A percentile compares a stretch with the other conserved stretches of the same genome.
Conservation (phyloP, 306 rosid genomes). For the Dalbergia oliveri region DNA sequence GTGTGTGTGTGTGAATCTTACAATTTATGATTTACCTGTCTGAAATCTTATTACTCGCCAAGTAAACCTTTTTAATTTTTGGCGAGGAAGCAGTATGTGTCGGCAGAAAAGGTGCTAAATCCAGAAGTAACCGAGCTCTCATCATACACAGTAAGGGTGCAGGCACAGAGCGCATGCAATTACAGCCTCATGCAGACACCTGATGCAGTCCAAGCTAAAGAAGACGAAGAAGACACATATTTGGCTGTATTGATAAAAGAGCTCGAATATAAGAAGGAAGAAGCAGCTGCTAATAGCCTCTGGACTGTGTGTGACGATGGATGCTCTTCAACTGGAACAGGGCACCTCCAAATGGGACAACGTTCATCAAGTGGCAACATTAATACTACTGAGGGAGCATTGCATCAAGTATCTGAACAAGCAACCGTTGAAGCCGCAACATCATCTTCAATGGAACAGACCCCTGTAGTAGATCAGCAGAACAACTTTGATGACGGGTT, state of each 20-base stretch:
- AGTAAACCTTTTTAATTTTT: background rate
- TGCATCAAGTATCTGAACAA: background rate
- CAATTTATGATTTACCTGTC: background rate
- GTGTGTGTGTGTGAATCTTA: too few relatives aligned
- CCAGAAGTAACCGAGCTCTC: background rate
- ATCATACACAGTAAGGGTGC: background rate
- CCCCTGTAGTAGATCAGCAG: background rate
- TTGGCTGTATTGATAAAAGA: constrained; percentile 40
- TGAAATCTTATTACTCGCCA: background rate
- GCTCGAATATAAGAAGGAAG: constrained; percentile 29
- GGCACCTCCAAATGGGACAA: background rate
- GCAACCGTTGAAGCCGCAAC: background rate
- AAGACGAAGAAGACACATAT: constrained; percentile 40
- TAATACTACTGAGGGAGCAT: background rate
- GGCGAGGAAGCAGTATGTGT: constrained; percentile 49
- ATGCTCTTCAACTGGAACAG: constrained; percentile 21
- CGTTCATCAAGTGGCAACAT: too few relatives aligned
- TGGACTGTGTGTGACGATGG: background rate
- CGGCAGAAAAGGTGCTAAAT: constrained; percentile 9
- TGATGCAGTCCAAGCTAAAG: constrained; percentile 11
- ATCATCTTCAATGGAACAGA: background rate
- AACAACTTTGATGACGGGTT: constrained; percentile 18
- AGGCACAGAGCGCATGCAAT: background rate
- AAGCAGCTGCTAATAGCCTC: constrained; percentile 33
- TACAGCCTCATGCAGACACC: background rate